phyloP scores from a whole-genome alignment of 2,329 filamentous ascomycete species.

The Calonectria leucothoes region DNA sequence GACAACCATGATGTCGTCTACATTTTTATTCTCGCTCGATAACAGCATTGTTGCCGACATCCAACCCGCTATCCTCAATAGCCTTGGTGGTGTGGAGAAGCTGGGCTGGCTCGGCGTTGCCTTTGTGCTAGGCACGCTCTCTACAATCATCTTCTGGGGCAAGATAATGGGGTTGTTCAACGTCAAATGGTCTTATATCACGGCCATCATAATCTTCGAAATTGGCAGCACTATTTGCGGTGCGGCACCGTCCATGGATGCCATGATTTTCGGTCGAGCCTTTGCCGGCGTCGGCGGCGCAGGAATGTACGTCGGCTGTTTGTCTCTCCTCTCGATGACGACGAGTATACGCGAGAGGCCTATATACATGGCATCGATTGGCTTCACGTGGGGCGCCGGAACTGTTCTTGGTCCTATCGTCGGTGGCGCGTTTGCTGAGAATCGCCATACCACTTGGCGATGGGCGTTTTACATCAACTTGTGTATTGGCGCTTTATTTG shows the following conservation, averaged over 20 bases:
- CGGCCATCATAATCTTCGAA: slow-evolving; percentile 32
- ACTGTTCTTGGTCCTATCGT: slow-evolving; percentile 56
- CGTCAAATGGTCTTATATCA: neutral
- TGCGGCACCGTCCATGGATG: slow-evolving; percentile 52
- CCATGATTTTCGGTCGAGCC: slow-evolving; percentile 57
- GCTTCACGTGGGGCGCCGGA: slow-evolving; percentile 51
- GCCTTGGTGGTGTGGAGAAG: neutral
- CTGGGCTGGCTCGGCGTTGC: neutral
- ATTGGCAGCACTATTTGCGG: slow-evolving; percentile 50
- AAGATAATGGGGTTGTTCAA: neutral
- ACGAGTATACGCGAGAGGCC: slow-evolving; percentile 19
- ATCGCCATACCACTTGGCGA: slow-evolving; percentile 49
- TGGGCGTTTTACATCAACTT: slow-evolving; percentile 65
- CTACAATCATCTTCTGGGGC: neutral
- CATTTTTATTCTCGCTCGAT: neutral
- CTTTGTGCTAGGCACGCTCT: neutral
- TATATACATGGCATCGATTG: slow-evolving; percentile 7
- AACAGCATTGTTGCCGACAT: neutral
- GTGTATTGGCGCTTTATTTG: slow-evolving; percentile 49
- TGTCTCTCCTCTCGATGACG: slow-evolving; percentile 1
- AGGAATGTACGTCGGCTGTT: slow-evolving; percentile 40
- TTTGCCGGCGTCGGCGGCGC: slow-evolving; percentile 55
- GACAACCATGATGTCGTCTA: neutral
- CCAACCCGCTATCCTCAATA: neutral
- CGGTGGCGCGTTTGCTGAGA: slow-evolving; percentile 57